These are phyloP conservation scores for Xylariaceae sp. DNA, from an alignment of 2,329 filamentous ascomycete species.

Conservation along the genomic window DNA sequence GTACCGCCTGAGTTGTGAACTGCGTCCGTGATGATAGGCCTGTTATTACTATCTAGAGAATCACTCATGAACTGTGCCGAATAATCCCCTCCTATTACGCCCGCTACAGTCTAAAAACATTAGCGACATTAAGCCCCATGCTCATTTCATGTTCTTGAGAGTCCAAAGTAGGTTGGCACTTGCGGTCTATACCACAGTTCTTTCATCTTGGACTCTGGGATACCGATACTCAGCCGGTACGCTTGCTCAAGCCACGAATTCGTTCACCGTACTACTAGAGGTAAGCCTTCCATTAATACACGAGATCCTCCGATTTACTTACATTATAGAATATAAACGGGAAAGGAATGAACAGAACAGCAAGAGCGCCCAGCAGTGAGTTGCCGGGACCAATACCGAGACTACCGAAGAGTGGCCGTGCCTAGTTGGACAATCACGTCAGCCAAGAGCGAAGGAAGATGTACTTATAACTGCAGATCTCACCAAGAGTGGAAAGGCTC, in stretches of 20 bases:
- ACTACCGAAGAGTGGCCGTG: conserved; percentile 3
- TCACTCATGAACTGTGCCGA: no score
- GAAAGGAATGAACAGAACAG: conserved; percentile 10
- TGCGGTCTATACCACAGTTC: no score
- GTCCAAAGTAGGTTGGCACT: no score
- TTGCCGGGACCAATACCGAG: conserved; percentile 9
- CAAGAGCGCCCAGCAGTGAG: conserved; percentile 8
- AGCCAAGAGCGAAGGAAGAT: background rate
- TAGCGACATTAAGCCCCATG: no score
- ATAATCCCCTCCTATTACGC: no score
- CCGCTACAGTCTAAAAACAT: no score
- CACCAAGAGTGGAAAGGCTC: conserved; percentile 7
- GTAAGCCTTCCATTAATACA: conserved; percentile 6
- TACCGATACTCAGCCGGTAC: no score
- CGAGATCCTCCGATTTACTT: background rate
- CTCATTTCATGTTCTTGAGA: no score
- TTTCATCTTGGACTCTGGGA: no score
- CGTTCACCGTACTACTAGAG: conserved; percentile 14
- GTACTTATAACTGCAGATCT: background rate
- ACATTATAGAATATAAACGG: conserved; percentile 12
- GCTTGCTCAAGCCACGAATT: conserved; percentile 18
- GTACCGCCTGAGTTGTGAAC: no score
- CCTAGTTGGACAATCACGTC: background rate
- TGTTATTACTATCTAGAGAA: no score
- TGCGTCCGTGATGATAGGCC: no score